phyloP scores from a whole-genome alignment of 2,329 filamentous ascomycete species.

The Claviceps maximensis region DNA sequence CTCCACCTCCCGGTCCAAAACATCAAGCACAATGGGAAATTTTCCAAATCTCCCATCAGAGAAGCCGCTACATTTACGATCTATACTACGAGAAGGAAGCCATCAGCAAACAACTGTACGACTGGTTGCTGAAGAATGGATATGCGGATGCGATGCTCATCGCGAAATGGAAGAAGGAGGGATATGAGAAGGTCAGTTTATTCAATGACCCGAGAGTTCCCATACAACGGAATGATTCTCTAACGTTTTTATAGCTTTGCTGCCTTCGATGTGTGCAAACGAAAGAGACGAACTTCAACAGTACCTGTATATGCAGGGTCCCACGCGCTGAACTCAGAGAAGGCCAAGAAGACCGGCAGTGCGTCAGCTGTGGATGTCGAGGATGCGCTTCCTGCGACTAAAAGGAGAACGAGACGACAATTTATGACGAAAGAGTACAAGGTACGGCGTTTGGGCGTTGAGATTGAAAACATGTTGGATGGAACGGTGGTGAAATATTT shows the following conservation, averaged over 20 bases:
- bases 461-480: neutral
- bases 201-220: conserved; percentile 5
- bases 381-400: conserved; percentile 81
- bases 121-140: conserved; percentile 91
- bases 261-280: conserved; percentile 94
- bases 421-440: neutral
- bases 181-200: conserved; percentile 76
- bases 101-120: conserved; percentile 83
- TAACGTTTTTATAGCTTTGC: conserved; percentile 49
- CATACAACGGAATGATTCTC: neutral
- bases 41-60: conserved; percentile 92
- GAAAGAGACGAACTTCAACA: conserved; percentile 99
- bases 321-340: conserved; percentile 83
- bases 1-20: conserved; percentile 64
- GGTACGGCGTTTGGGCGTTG: conserved; percentile 8
- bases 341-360: conserved; percentile 69
- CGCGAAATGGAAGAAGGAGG: conserved; percentile 99
- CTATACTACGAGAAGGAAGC: conserved; percentile 97
- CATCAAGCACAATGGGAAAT: conserved; percentile 94
- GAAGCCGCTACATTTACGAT: conserved; percentile 88
- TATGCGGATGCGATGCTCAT: conserved; percentile 94
- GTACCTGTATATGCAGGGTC: conserved; percentile 92
- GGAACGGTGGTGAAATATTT: neutral
- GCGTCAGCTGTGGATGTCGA: conserved; percentile 86
- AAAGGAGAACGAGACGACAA: conserved; percentile 5